These are phyloP conservation scores for Angomonas deanei DNA, from an alignment of 208 protist genomes.

Conservation along the genomic window DNA sequence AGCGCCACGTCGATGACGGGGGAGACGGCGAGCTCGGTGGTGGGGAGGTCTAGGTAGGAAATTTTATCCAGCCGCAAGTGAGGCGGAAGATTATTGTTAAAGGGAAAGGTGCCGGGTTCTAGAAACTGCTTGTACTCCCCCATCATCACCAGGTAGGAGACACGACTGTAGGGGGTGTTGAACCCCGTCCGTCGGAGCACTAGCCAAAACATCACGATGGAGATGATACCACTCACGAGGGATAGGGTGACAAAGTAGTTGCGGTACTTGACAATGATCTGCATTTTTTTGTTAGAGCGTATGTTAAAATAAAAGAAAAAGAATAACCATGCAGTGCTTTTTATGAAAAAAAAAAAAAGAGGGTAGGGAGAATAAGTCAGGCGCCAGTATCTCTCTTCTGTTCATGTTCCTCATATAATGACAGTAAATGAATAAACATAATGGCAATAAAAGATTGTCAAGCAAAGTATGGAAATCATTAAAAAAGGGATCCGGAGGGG, in stretches of 20 bases:
- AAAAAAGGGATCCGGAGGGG: not conserved
- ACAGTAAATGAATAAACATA: not conserved
- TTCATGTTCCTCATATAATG: not conserved
- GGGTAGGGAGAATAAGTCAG: constrained; percentile 2
- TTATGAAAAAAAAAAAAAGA: constrained; percentile 9
- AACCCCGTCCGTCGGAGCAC: constrained; percentile 75
- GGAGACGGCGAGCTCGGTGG: constrained; percentile 74
- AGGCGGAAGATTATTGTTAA: constrained; percentile 63
- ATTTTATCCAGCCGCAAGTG: constrained; percentile 70
- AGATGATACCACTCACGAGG: constrained; percentile 55
- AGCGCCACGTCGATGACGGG: constrained; percentile 68
- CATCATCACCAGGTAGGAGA: constrained; percentile 74
- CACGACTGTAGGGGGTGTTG: constrained; percentile 73
- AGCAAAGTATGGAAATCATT: not conserved
- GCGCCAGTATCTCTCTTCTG: too few relatives aligned
- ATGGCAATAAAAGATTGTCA: not conserved
- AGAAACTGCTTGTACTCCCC: constrained; percentile 81
- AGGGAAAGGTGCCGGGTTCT: constrained; percentile 63
- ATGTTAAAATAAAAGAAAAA: not conserved
- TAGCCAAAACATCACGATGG: constrained; percentile 72
- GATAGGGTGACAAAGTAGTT: constrained; percentile 58
- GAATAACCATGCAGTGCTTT: not conserved
- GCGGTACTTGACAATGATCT: constrained; percentile 67
- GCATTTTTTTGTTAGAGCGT: constrained; percentile 26
- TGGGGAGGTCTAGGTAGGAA: constrained; percentile 73